These are phyloP conservation scores for Coffea eugenioides DNA, from an alignment of 257 asterid species.

Conservation along the genomic window DNA sequence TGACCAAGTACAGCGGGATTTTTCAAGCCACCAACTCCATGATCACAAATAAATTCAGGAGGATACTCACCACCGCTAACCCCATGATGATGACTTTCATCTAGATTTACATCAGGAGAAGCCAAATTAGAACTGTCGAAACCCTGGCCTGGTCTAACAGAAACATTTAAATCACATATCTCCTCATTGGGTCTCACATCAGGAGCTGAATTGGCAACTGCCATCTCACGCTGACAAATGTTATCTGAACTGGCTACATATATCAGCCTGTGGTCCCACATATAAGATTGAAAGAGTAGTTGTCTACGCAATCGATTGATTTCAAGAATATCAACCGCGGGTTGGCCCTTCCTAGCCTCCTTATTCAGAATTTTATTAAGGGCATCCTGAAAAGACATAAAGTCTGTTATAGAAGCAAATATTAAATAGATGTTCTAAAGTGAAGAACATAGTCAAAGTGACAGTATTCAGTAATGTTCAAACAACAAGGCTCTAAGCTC, in stretches of 20 bases:
- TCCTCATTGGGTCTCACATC: slow-evolving; percentile 36
- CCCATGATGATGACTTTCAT: slow-evolving; percentile 34
- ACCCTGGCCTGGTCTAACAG: slow-evolving; percentile 22
- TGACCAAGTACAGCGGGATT: slow-evolving; percentile 32
- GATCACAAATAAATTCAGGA: slow-evolving; percentile 31
- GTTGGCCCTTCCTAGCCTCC: slow-evolving; percentile 62
- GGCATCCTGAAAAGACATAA: slow-evolving; percentile 52
- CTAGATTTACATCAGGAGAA: slow-evolving; percentile 33
- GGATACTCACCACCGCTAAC: slow-evolving; percentile 22
- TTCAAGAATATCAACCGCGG: slow-evolving; percentile 70
- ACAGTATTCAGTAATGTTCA: not conserved
- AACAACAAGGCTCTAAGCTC: not conserved
- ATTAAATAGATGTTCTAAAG: not conserved
- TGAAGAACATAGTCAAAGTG: not conserved
- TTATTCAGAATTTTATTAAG: slow-evolving; percentile 50
- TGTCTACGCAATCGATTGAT: slow-evolving; percentile 76
- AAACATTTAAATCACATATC: slow-evolving; percentile 30
- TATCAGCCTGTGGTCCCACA: slow-evolving; percentile 88
- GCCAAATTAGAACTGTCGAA: slow-evolving; percentile 28
- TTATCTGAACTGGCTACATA: slow-evolving; percentile 51
- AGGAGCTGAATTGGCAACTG: slow-evolving; percentile 34
- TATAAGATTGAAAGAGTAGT: slow-evolving; percentile 68
- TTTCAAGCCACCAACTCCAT: slow-evolving; percentile 17
- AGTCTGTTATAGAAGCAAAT: slow-evolving; percentile 16
- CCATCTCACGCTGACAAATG: slow-evolving; percentile 29